Evolutionary conservation across 1,284 basidiomycete genomes (phyloP).

Genomic region (Melampsora abietis-canadensis): DNA sequence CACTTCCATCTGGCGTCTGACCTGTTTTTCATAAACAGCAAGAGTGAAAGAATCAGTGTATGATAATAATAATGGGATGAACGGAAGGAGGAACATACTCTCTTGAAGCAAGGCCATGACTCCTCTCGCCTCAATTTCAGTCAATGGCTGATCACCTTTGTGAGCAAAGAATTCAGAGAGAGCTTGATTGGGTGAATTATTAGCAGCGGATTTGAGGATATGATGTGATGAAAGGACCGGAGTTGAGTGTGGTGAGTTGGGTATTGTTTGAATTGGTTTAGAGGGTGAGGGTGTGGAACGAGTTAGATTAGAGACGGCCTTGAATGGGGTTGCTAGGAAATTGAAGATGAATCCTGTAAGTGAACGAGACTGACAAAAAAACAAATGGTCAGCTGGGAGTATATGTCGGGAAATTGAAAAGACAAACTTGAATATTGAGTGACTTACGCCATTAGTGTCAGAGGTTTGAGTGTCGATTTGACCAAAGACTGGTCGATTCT

Average conservation of each 20-base stretch:
- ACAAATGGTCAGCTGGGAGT: no score
- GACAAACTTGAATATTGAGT: no score
- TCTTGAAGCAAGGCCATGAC: background rate
- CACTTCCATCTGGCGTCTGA: no score
- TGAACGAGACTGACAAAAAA: no score
- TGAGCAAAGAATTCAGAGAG: conserved; percentile 10
- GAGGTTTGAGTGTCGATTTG: no score
- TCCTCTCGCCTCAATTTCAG: background rate
- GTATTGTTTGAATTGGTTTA: background rate
- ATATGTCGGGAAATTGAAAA: no score
- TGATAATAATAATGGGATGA: background rate
- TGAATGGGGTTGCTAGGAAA: conserved; percentile 8
- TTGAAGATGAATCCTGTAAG: conserved; percentile 13
- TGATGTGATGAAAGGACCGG: background rate
- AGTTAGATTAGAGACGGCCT: background rate
- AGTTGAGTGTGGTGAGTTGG: no score
- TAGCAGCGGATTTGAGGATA: background rate
- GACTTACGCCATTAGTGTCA: no score
- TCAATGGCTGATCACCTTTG: conserved; percentile 6
- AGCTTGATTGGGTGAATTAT: background rate
- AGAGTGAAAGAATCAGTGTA: background rate
- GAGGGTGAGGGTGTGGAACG: background rate
- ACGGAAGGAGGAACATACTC: background rate
- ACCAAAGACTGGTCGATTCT: no score
- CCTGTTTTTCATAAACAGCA: no score